phyloP scores from a whole-genome alignment of 768 basidiomycete species.

The Gyrodon lividus region DNA sequence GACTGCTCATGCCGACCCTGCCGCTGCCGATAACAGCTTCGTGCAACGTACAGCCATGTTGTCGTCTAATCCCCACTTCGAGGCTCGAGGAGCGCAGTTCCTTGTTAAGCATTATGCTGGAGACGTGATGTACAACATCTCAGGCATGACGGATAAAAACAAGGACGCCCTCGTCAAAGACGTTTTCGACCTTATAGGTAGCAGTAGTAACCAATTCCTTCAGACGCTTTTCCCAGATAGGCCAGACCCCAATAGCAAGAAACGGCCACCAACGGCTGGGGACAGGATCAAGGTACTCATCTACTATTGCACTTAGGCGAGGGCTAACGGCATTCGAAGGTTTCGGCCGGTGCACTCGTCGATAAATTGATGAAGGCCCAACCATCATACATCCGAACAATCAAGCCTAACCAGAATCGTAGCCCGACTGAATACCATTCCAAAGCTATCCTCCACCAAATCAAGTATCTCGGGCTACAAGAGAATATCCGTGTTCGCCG shows the following conservation, averaged over 20 bases:
- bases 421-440: slow-evolving; percentile 88
- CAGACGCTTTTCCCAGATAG: slow-evolving; percentile 90
- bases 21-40: slow-evolving; percentile 96
- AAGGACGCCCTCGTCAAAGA: slow-evolving; percentile 97
- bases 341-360: slow-evolving; percentile 93
- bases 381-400: slow-evolving; percentile 97
- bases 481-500: slow-evolving; percentile 98
- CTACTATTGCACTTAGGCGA: background rate
- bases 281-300: slow-evolving; percentile 88
- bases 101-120: slow-evolving; percentile 96
- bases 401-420: slow-evolving; percentile 98
- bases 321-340: slow-evolving; percentile 37
- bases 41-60: slow-evolving; percentile 84
- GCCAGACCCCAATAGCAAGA: slow-evolving; percentile 95
- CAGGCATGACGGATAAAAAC: slow-evolving; percentile 99
- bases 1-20: slow-evolving; percentile 95
- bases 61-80: slow-evolving; percentile 88
- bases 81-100: slow-evolving; percentile 91
- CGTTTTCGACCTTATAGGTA: slow-evolving; percentile 82
- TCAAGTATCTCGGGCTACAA: slow-evolving; percentile 97
- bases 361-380: slow-evolving; percentile 97
- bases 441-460: slow-evolving; percentile 96
- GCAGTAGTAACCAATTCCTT: slow-evolving; percentile 81
- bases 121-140: slow-evolving; percentile 96
- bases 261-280: slow-evolving; percentile 94